Evolutionary conservation across 225 moss, liverwort and hornwort genomes (phyloP), one percentile per base, ranked within the genome.

Genomic region (Bryoerythrophyllum caledonicum): DNA sequence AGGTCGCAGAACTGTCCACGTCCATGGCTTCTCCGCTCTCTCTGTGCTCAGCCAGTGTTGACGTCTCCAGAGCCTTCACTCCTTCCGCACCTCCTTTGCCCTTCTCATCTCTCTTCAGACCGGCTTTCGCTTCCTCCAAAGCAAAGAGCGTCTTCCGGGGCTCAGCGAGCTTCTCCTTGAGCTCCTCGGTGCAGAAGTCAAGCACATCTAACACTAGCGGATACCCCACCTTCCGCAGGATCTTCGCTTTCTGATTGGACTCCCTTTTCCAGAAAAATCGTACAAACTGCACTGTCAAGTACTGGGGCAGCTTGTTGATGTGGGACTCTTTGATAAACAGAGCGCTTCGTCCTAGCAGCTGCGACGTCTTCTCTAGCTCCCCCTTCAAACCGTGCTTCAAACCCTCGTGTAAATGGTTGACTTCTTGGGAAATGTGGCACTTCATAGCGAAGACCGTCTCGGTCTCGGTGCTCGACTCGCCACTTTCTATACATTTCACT

Each of bases 371-470:
- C 77, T 95, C 93, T 34, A 95, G 85, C 78, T 95, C 99, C 51
- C 93, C 91, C 79, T 95, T 91, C 84, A 95, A 80, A 17, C 93
- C 95, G 49, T 89, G 86, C 84, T 95, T 99, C 73, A 99, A 79
- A 57, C 99, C 99, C 67, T 99, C 99, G 23, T 93, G 94, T 35
- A 99, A 81, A 82, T 99, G 95, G 78, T 99, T 99, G 2, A 99
- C 93, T 73, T 90, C 91, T 26, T 90, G 89, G 27, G 95, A 88
- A n/a, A 99, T 99, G 65, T 99, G 99, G 53, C 99, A 99, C 84
- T 99, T 95, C 58, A 99, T 71, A 16, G 91, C 84, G 58, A 86
- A 93, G 5, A 99, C 99, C 0, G 90, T 95, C 76, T 99, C 99
- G 57, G 63, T 51, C 48, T 99, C 99, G 27, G 86, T 81, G 79